A percentile compares a stretch with the other conserved stretches of the same genome.
Evolutionary conservation across 176 grass and related monocot species (phyloP).

Genomic region (Oryza nivara): DNA sequence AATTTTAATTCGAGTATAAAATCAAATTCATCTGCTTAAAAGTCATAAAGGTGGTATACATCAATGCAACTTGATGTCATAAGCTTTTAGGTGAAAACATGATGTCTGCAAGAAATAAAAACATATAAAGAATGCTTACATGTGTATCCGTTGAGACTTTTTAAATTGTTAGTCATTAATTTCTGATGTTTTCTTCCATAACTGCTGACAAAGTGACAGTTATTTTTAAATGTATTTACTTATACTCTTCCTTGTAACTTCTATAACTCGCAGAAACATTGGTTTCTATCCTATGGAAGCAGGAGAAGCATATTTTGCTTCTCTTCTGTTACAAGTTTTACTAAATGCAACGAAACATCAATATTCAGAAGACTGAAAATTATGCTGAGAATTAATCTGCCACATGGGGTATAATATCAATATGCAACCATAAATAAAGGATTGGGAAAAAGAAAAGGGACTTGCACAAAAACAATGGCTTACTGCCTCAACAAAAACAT

Average conservation of each 20-base stretch:
- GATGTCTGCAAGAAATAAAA: conserved; percentile 3
- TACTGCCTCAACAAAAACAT: background rate
- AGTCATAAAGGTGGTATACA: conserved; percentile 2
- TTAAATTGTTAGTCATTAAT: background rate
- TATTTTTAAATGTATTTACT: background rate
- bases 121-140: background rate
- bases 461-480: conserved; percentile 6
- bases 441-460: conserved; percentile 2
- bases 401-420: background rate
- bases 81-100: conserved; percentile 17
- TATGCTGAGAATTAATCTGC: background rate
- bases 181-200: background rate
- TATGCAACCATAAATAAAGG: conserved; percentile 13
- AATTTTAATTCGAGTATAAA: conserved; percentile 15
- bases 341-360: background rate
- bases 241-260: background rate
- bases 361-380: background rate
- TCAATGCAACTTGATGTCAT: conserved; percentile 1
- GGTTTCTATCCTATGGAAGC: background rate
- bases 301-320: background rate
- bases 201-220: background rate
- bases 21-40: conserved; percentile 22
- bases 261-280: background rate
- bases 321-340: conserved; percentile 11
- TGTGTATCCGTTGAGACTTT: background rate